Base-by-base conservation (phyloP, 495 filamentous ascomycete species). In the Talaromyces borbonicus region DNA sequence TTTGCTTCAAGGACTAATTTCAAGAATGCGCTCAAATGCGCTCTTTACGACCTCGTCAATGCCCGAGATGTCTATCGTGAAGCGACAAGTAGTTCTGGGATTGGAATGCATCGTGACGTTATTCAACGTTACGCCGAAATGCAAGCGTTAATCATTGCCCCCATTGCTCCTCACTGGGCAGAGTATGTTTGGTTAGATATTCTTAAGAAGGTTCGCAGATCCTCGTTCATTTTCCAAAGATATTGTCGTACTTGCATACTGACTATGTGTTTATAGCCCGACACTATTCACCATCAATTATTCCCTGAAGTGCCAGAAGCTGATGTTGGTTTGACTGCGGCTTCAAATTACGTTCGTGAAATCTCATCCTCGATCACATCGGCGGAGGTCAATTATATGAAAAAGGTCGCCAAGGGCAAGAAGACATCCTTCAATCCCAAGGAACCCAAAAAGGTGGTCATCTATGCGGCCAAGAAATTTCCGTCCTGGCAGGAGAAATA, bases 151-250 rank as follows among this genome's bases (percentile, higher is more conserved):
- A 67, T 92, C 51, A 67, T 95, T 42, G 74, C 80, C 7, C 80
- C 83, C 24, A 81, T 92, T 50, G 83, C 90, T 8, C 92, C 92
- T 42, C 92, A 98, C 68, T 98, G 88, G 85, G 73, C 87, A 42
- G 92, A 97, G 54, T 85, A 93, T 59, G 78, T 98, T 56, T 97
- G 87, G 85, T 77, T 80, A 29, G 88, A 96, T 63, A 73, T 96
- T 8, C 80, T 98, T 48, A 73, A 79, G 49, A 83, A 94, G 65
- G 74, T 77, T 43, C 57, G 60, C 47, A 23, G 15, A 14, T 36
- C 8, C 18, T n/a, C 37, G 24, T 44, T 47, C 4, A 18, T 47
- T 9, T 30, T 18, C 11, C n/a, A 7, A 22, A 5, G 15, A n/a
- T 9, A 23, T 37, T 27, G 11, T 46, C 27, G 18, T 26, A 48